Base-by-base conservation (phyloP, 1,284 basidiomycete species). In the Ceratobasidium sp. region DNA sequence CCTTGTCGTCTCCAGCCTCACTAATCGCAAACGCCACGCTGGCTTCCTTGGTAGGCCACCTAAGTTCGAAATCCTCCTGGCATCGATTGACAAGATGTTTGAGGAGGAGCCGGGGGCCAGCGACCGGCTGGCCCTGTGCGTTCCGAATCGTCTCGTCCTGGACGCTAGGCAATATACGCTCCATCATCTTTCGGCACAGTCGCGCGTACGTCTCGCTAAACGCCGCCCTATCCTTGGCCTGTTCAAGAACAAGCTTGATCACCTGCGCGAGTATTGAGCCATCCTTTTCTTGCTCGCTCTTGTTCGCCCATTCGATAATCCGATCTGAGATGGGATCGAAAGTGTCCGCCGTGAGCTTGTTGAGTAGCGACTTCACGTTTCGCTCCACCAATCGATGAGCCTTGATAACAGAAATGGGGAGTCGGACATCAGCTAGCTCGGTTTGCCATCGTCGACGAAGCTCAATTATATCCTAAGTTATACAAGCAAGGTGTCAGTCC, bases 371-470 rank as follows among this genome's bases (percentile, higher is more conserved):
- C 84, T 89, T 90, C 84, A 90, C 89, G 84, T 90, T 90, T 81
- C 89, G 87, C 81, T 90, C 87, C 64, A 90, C 87, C 46, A 69
- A 40, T 17, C 15, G 15, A n/a, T 40, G 82, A 86, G 86, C 66
- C 85, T 87, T 1, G 88, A 87, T 40, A n/a, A n/a, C n/a, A n/a
- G n/a, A n/a, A n/a, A n/a, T n/a, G n/a, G 94, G 90, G 20, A 97
- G 94, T n/a, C 93, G 94, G 67, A 92, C 90, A 64, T 92, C 89
- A 79, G 88, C 87, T 82, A 92, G 91, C 77, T 95, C 91, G 62
- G 90, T 86, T 64, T 91, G 84, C 97, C 97, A 99, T 82, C 91
- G 92, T 78, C 92, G 90, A 66, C 97, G 93, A 56, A 98, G 88
- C 84, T 99, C 97, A 80, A 97, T 91, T 57, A 98, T 89, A 85